Conservation (phyloP, 306 rosid genomes). For the Trifolium dubium region DNA sequence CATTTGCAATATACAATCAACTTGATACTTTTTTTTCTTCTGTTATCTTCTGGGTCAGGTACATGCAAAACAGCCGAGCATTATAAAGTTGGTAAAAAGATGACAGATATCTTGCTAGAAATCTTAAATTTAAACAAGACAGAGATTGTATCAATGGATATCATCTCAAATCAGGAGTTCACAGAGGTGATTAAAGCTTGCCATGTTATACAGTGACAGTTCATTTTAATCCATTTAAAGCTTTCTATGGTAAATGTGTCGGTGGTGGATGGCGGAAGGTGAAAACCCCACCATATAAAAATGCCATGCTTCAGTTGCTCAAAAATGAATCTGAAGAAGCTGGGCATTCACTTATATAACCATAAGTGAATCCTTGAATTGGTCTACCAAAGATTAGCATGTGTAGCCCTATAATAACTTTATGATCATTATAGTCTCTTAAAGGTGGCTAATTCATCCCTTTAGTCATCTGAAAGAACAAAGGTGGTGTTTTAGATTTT, state of each 20-base stretch:
- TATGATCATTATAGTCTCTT: conserved; percentile 21
- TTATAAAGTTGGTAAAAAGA: conserved; percentile 97
- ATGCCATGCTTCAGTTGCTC: conserved; percentile 8
- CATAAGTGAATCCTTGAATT: conserved; percentile 9
- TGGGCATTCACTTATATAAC: conserved; percentile 1
- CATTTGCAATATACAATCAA: conserved; percentile 35
- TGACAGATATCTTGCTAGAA: conserved; percentile 78
- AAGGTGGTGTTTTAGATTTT: conserved; percentile 6
- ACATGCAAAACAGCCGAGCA: conserved; percentile 94
- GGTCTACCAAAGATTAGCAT: background rate
- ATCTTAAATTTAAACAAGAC: conserved; percentile 97
- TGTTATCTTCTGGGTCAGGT: conserved; percentile 63
- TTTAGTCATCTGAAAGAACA: conserved; percentile 5
- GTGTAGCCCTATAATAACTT: background rate
- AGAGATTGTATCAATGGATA: conserved; percentile 87
- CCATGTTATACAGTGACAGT: conserved; percentile 21
- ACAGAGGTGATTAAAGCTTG: conserved; percentile 77
- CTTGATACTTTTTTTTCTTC: background rate
- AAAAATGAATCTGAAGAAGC: conserved; percentile 26
- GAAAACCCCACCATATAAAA: background rate
- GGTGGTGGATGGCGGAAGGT: background rate
- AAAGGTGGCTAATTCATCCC: background rate
- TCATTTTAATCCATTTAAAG: conserved; percentile 21
- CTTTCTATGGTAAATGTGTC: conserved; percentile 19
- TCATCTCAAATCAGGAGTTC: conserved; percentile 98